Evolutionary conservation across 371 early-diverging fungal genomes (phyloP).

Genomic region (Syncephalastrum racemosum): DNA sequence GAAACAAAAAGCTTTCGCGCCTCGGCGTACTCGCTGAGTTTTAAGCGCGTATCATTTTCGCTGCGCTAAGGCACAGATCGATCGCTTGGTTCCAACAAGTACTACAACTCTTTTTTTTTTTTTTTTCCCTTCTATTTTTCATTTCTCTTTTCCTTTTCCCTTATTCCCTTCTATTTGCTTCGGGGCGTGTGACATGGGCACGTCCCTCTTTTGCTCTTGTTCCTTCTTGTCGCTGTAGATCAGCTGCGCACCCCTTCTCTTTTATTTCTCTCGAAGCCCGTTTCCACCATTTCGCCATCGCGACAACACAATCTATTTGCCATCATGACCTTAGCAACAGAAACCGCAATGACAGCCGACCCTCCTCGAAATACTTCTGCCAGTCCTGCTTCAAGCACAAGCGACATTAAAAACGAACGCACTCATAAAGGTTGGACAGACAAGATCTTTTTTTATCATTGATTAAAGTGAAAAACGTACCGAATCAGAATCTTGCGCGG

Average conservation of each 20-base stretch:
- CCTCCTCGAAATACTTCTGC: conserved; percentile 1
- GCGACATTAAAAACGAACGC: conserved; percentile 4
- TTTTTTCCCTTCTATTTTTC: conserved; percentile 6
- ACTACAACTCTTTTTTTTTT: conserved; percentile 7
- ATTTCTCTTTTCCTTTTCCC: conserved; percentile 11
- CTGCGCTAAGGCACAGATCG: too few relatives aligned
- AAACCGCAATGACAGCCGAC: too few relatives aligned
- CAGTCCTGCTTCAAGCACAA: not conserved
- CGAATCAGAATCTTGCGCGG: too few relatives aligned
- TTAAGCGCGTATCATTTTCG: too few relatives aligned
- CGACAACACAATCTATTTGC: not conserved
- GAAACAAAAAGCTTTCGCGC: too few relatives aligned
- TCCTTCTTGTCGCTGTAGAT: conserved; percentile 9
- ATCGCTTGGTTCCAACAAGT: not conserved
- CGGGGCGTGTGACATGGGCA: too few relatives aligned
- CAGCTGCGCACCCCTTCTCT: conserved; percentile 6
- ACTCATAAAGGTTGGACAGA: conserved; percentile 3
- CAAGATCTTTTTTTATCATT: not conserved
- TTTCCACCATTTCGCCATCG: conserved; percentile 3
- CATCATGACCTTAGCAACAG: too few relatives aligned
- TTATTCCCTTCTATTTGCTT: conserved; percentile 1
- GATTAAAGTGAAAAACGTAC: too few relatives aligned
- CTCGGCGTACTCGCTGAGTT: too few relatives aligned
- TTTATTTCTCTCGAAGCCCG: not conserved
- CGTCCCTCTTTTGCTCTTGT: conserved; percentile 1